Base-by-base conservation (phyloP, 1,284 basidiomycete species). In the Vanrija sp. region DNA sequence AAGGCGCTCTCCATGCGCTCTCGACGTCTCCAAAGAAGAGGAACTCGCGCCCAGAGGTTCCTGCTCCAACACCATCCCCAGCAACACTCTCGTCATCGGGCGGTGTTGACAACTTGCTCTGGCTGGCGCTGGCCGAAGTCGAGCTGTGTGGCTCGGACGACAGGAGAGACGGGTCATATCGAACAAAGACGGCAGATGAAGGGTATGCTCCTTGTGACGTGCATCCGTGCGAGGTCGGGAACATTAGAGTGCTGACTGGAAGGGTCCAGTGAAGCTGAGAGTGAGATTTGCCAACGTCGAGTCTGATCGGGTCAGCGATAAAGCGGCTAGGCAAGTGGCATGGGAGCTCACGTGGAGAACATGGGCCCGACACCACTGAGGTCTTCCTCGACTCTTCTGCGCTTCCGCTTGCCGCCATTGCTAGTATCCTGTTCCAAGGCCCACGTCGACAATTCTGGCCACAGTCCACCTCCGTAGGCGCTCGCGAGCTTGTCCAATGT, bases 21-120 rank as follows among this genome's bases (percentile, higher is more conserved):
- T 75, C 73, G 16, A 76, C 48, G 59, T 77, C 75, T 8, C 75
- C 75, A 49, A 74, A 76, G 60, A 77, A 77, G 10, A 77, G 53
- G 44, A 77, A 69, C 53, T 76, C 71, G n/a, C 58, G 46, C 6
- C 61, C 60, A 10, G 46, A 38, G 3, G 40, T 10, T 1, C 9
- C n/a, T 6, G 9, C 56, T 5, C 25, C 34, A 21, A 23, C 38
- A 25, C 44, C 43, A 5, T 58, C 57, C 7, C 34, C 9, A 5
- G 44, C 42, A 6, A 29, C 40, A 42, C 39, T n/a, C 10, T 16
- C 26, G 25, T 56, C 55, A 38, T 56, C 50, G 4, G 46, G 42
- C 9, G 43, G 43, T 9, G 38, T 47, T 3, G 50, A 47, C 14
- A 51, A 28, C 42, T 29, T 40, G 29, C 14, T 46, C 23, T 43